A percentile compares a stretch with the other conserved stretches of the same genome.
Conservation (phyloP, 768 basidiomycete species). For the Pulveroboletus sp. region DNA sequence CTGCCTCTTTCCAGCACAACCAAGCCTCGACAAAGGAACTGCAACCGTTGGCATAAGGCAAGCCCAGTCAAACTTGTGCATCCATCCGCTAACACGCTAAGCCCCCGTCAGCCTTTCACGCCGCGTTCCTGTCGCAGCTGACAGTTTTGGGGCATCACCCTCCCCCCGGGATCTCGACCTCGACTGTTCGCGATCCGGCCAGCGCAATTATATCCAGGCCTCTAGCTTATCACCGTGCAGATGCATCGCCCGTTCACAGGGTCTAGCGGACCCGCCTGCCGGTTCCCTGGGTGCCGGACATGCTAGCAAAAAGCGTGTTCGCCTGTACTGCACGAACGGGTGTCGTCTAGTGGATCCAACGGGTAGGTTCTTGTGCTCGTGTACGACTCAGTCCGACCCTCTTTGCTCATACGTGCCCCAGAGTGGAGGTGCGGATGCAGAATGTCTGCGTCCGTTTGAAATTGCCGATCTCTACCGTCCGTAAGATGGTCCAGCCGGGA, state of each 20-base stretch:
- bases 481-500: conserved; percentile 4
- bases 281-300: conserved; percentile 6
- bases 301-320: conserved; percentile 17
- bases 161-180: not conserved
- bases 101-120: conserved; percentile 6
- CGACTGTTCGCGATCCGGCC: not conserved
- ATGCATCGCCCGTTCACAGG: conserved; percentile 13
- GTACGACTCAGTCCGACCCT: conserved; percentile 1
- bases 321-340: conserved; percentile 8
- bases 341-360: conserved; percentile 11
- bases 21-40: conserved; percentile 8
- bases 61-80: not conserved
- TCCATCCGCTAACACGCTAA: conserved; percentile 15
- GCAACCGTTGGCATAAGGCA: conserved; percentile 27
- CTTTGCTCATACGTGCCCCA: not conserved
- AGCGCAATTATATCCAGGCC: not conserved
- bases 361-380: not conserved
- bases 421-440: conserved; percentile 7
- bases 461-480: conserved; percentile 14
- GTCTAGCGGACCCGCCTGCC: conserved; percentile 3
- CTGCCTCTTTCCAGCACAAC: not conserved
- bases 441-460: conserved; percentile 12
- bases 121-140: conserved; percentile 21
- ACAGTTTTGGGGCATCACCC: conserved; percentile 31
- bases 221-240: conserved; percentile 10